Evolutionary conservation across 1,284 basidiomycete genomes (phyloP), one percentile per base, ranked within the genome.

Genomic region (Vanrija pseudolonga): DNA sequence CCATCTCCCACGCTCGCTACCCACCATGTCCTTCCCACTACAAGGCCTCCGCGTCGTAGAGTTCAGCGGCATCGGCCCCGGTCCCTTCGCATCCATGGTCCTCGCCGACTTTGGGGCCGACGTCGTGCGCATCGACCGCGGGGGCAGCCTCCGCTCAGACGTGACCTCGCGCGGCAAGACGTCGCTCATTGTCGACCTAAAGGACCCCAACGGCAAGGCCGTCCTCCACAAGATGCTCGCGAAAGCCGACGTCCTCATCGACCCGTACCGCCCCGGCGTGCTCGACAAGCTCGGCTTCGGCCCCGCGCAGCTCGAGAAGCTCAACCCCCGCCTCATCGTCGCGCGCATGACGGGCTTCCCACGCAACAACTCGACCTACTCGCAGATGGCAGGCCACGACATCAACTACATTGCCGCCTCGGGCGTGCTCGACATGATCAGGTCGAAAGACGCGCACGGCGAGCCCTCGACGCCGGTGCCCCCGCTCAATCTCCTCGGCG

Each of bases 211-310:
- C 12, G 58, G 58, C 6, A 39, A 38, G 11, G 42, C 45, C 18
- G 14, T 50, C 4, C 19, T 60, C n/a, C 40, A 20, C 18, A 54
- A 51, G 47, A 44, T 60, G 18, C 22, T 43, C 14, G 19, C 23
- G 12, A 20, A 18, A 1, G 32, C 49, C 19, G 58, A 60, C 58
- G 55, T 60, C 12, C 55, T 60, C 24, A 46, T 60, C 28, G 58
- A 60, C 44, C 58, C 58, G 8, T 60, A 39, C 52, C 55, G 58
- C 20, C 58, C 58, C 17, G 58, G 58, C 26, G 58, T 60, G 46
- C 50, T 60, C 18, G 58, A 60, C 45, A 60, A 60, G 44, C 48
- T 56, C 8, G 55, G 55, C 23, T 41, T 60, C 3, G 58, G 58
- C 2, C 58, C 58, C 0, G 46, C 38, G 2, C 36, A 43, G 22